Conservation (phyloP, 768 basidiomycete genomes). For the Amanita thiersii region DNA sequence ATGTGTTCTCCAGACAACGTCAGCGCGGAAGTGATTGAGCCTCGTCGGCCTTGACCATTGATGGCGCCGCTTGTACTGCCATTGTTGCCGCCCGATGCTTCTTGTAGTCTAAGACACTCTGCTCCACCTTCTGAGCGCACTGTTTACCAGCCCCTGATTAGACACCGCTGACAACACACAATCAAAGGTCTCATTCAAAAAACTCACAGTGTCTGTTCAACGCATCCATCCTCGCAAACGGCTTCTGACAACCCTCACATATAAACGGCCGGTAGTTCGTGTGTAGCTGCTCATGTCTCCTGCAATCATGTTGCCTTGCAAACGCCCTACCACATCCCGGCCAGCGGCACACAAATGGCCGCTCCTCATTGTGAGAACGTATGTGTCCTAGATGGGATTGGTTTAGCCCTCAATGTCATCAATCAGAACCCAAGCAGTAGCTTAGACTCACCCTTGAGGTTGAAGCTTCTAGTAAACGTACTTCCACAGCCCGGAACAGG, state of each 20-base stretch:
- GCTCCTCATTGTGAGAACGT: constrained; percentile 90
- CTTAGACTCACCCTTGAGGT: constrained; percentile 65
- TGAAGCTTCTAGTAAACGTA: constrained; percentile 90
- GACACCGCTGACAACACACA: background rate
- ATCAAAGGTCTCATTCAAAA: constrained; percentile 3
- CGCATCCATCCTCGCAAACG: constrained; percentile 93
- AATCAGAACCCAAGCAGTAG: constrained; percentile 7
- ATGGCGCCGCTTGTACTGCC: constrained; percentile 1
- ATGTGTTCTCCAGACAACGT: no score
- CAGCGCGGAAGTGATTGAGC: background rate
- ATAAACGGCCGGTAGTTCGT: constrained; percentile 88
- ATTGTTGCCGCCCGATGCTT: constrained; percentile 10
- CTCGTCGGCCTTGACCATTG: background rate
- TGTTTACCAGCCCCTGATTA: constrained; percentile 17
- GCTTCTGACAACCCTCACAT: constrained; percentile 89
- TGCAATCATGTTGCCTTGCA: constrained; percentile 93
- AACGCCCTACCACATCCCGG: constrained; percentile 93
- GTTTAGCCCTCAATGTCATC: constrained; percentile 8
- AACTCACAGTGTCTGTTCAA: constrained; percentile 88
- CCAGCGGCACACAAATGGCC: constrained; percentile 93
- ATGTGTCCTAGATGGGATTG: constrained; percentile 60
- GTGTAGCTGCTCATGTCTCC: constrained; percentile 91
- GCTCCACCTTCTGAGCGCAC: constrained; percentile 79
- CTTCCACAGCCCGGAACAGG: constrained; percentile 78
- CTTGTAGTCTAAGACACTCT: constrained; percentile 50